These are phyloP conservation scores for Glycine soja DNA, from an alignment of 306 rosid genomes.

Conservation along the genomic window DNA sequence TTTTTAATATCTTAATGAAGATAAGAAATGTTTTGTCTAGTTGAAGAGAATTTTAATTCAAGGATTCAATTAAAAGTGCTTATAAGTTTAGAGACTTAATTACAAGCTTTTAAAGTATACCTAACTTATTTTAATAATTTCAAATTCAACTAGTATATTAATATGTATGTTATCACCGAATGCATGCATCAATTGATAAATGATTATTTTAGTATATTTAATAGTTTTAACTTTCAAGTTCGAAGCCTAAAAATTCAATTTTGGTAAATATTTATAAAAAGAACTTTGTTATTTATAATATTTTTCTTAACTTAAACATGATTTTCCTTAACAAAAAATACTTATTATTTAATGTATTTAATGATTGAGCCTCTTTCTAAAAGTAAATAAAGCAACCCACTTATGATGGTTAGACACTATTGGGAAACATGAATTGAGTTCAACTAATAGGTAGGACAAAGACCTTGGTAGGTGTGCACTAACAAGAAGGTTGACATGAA, in stretches of 20 bases:
- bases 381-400: conserved; percentile 6
- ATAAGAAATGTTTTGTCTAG: not conserved
- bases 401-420: conserved; percentile 31
- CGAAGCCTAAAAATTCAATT: too few species aligned
- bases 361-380: not conserved
- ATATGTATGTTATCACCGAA: not conserved
- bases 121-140: not conserved
- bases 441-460: conserved; percentile 32
- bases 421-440: conserved; percentile 46
- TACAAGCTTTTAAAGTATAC: not conserved
- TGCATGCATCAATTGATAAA: not conserved
- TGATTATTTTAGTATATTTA: not conserved
- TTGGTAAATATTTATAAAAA: too few species aligned
- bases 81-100: not conserved
- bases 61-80: not conserved
- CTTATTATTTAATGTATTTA: not conserved
- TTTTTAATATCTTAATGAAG: not conserved
- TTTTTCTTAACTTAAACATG: not conserved
- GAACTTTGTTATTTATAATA: too few species aligned
- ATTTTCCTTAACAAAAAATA: not conserved
- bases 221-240: not conserved
- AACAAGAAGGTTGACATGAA: conserved; percentile 34
- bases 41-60: not conserved
- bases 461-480: conserved; percentile 46
- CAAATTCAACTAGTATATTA: not conserved